Evolutionary conservation across 768 basidiomycete species (phyloP).

Genomic region (button mushroom (Agaricus bisporus)): DNA sequence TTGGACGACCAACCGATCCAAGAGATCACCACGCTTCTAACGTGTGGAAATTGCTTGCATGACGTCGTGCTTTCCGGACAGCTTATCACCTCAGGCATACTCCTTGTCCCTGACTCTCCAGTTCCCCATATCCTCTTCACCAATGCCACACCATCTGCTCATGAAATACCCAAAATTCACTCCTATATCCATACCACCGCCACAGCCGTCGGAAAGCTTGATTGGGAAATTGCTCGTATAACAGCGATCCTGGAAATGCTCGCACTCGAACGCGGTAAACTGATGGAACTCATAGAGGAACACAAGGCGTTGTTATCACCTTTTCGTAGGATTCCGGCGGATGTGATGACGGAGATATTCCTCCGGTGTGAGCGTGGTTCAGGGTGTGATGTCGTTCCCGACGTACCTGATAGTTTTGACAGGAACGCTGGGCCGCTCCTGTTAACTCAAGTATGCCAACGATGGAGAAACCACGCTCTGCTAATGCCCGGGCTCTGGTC

Average conservation of each 20-base stretch:
- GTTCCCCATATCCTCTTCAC: slow-evolving; percentile 6
- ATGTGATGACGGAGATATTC: slow-evolving; percentile 7
- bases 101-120: slow-evolving; percentile 4
- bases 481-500: slow-evolving; percentile 10
- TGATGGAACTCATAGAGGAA: slow-evolving; percentile 3
- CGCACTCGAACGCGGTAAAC: slow-evolving; percentile 1
- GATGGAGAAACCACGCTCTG: slow-evolving; percentile 10
- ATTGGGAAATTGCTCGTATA: slow-evolving; percentile 7
- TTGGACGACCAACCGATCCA: slow-evolving; percentile 1
- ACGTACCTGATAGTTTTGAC: slow-evolving; percentile 9
- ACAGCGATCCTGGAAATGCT: slow-evolving; percentile 6
- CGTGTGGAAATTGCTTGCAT: slow-evolving; percentile 9
- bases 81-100: neutral
- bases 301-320: slow-evolving; percentile 8
- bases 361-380: slow-evolving; percentile 5
- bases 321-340: neutral
- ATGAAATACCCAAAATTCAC: slow-evolving; percentile 3
- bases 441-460: slow-evolving; percentile 9
- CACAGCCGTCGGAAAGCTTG: slow-evolving; percentile 2
- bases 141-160: slow-evolving; percentile 2
- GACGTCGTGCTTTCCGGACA: slow-evolving; percentile 8
- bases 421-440: slow-evolving; percentile 9
- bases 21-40: slow-evolving; percentile 6
- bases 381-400: slow-evolving; percentile 4
- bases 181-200: neutral